These are phyloP conservation scores for Raffaelea albimanens DNA, from an alignment of 2,329 filamentous ascomycete species.

Conservation along the genomic window DNA sequence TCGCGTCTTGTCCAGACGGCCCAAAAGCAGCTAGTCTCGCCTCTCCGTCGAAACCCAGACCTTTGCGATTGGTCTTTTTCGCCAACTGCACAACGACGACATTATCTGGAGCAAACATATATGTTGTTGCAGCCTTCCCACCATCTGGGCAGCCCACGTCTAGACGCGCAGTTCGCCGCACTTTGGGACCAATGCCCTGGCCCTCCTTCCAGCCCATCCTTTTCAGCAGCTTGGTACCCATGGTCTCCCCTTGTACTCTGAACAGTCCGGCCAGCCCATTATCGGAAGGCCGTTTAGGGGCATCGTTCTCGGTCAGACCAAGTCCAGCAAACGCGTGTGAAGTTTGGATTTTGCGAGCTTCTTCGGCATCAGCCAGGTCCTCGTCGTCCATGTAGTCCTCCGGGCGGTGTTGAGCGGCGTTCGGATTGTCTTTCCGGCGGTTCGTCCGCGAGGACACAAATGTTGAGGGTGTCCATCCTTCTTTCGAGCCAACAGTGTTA, in stretches of 20 bases:
- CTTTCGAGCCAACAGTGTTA: conserved; percentile 96
- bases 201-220: conserved; percentile 95
- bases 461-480: conserved; percentile 88
- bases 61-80: conserved; percentile 59
- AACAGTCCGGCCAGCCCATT: conserved; percentile 61
- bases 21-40: conserved; percentile 34
- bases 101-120: conserved; percentile 82
- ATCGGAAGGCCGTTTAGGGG: conserved; percentile 29
- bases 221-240: conserved; percentile 75
- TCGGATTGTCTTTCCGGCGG: conserved; percentile 58
- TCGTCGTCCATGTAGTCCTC: conserved; percentile 99
- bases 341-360: conserved; percentile 66
- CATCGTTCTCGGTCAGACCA: conserved; percentile 54
- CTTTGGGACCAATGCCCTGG: conserved; percentile 83
- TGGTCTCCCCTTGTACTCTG: conserved; percentile 64
- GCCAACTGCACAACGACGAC: conserved; percentile 56
- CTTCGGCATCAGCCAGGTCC: conserved; percentile 78
- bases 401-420: conserved; percentile 47
- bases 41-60: conserved; percentile 58
- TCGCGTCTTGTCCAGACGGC: conserved; percentile 18
- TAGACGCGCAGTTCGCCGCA: conserved; percentile 64
- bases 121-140: conserved; percentile 36
- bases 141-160: conserved; percentile 35
- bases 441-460: conserved; percentile 85
- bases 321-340: conserved; percentile 65